A percentile compares a stretch with the other conserved stretches of the same genome.
Evolutionary conservation across 306 rosid species (phyloP).

Genomic region (Quercus berberidifolia): DNA sequence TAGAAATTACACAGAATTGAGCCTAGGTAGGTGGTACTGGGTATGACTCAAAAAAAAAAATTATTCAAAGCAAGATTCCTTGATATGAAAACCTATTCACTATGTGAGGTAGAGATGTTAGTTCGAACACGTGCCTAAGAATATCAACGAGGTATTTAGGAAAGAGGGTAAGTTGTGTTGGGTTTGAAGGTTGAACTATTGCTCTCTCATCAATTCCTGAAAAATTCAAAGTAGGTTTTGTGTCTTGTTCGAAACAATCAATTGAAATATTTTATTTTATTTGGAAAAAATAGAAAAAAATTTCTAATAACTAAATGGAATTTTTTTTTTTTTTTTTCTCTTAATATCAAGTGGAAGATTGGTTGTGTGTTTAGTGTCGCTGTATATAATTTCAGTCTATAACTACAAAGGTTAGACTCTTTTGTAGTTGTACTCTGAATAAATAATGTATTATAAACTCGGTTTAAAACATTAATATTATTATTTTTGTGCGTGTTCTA

Average conservation of each 20-base stretch:
- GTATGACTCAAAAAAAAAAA: constrained; percentile 11
- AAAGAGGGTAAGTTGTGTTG: not conserved
- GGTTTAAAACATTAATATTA: too few species aligned
- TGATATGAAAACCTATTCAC: not conserved
- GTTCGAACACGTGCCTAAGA: not conserved
- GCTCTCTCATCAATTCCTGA: not conserved
- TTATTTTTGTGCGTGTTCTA: too few species aligned
- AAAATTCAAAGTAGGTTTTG: not conserved
- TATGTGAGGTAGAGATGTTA: not conserved
- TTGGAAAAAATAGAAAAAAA: too few species aligned
- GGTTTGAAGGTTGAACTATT: not conserved
- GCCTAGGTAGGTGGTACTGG: not conserved
- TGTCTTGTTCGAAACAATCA: constrained; percentile 7
- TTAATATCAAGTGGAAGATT: too few species aligned
- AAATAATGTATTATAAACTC: too few species aligned
- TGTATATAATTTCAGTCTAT: too few species aligned
- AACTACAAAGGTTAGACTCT: too few species aligned
- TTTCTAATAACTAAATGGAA: too few species aligned
- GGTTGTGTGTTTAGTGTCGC: too few species aligned
- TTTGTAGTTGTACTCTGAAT: too few species aligned
- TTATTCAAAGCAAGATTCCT: not conserved
- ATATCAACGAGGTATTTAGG: not conserved
- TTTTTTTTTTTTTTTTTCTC: too few species aligned
- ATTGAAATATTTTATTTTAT: too few species aligned
- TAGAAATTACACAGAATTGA: constrained; percentile 18